Evolutionary conservation across 768 basidiomycete species (phyloP).

Genomic region (Auricularia heimuer): DNA sequence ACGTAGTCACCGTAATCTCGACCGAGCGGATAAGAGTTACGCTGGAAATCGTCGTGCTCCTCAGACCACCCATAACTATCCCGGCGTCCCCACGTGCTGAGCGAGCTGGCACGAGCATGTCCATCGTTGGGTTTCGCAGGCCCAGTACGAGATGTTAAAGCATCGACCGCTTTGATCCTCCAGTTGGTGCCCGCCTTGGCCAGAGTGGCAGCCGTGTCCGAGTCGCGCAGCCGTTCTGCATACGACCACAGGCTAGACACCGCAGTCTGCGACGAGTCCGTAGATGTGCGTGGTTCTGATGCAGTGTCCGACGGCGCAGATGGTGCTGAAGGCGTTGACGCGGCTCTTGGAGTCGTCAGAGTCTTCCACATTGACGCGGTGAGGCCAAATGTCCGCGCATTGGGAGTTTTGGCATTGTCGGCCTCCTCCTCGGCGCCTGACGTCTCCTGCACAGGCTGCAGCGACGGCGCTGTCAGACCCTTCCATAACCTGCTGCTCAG

Average conservation of each 20-base stretch:
- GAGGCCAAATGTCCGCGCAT: constrained; percentile 22
- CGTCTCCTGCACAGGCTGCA: not conserved
- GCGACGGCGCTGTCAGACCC: constrained; percentile 22
- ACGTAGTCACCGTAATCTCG: not conserved
- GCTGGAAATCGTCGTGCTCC: not conserved
- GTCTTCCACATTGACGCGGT: not conserved
- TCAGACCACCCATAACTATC: not conserved
- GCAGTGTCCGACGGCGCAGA: constrained; percentile 12
- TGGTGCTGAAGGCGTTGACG: not conserved
- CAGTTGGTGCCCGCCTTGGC: constrained; percentile 70
- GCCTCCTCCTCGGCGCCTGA: not conserved
- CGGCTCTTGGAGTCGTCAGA: constrained; percentile 1
- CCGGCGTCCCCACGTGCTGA: not conserved
- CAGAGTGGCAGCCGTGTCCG: constrained; percentile 58
- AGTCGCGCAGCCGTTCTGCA: constrained; percentile 64
- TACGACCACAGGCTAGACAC: constrained; percentile 50
- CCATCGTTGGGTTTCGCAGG: not conserved
- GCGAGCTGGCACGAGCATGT: not conserved
- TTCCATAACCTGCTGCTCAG: constrained; percentile 18
- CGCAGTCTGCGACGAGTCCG: constrained; percentile 7
- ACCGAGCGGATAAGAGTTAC: not conserved
- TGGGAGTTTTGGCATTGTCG: constrained; percentile 34
- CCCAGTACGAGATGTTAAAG: not conserved
- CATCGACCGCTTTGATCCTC: constrained; percentile 44
- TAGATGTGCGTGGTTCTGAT: constrained; percentile 5